Percentiles rank a stretch among this genome's conserved stretches.
Conservation (phyloP, 169 alveolate species). For the Cryptosporidium ryanae region DNA sequence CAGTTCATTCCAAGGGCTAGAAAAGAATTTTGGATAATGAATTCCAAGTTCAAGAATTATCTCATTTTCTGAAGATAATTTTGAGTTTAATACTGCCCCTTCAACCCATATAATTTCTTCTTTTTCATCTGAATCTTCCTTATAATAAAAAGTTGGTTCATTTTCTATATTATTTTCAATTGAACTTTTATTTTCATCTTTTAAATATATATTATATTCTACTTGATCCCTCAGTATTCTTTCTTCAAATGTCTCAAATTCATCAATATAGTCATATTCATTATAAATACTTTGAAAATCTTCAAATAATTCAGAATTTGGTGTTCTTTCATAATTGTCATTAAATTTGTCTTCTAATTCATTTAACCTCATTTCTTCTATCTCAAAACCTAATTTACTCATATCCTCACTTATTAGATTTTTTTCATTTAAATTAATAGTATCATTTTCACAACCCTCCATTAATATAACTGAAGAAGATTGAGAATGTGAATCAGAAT, state of each 20-base stretch:
- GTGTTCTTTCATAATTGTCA: too few species aligned
- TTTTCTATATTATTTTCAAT: neutral
- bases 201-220: neutral
- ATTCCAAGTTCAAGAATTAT: constrained; percentile 42
- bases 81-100: constrained; percentile 47
- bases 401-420: too few species aligned
- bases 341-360: too few species aligned
- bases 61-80: constrained; percentile 12
- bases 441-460: too few species aligned
- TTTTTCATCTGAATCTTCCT: neutral
- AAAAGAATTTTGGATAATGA: constrained; percentile 30
- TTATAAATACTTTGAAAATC: too few species aligned
- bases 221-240: neutral
- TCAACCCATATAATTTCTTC: constrained; percentile 58
- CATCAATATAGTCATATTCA: neutral
- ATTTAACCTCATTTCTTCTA: too few species aligned
- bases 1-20: constrained; percentile 46
- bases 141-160: neutral
- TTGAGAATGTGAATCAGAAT: too few species aligned
- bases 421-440: too few species aligned
- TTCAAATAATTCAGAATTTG: too few species aligned
- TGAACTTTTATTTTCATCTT: neutral
- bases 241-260: neutral
- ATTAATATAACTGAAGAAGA: too few species aligned
- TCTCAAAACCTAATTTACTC: too few species aligned